Evolutionary conservation across 208 protist genomes (phyloP), one percentile per base, ranked within the genome.

Genomic region (Leishmania arabica): DNA sequence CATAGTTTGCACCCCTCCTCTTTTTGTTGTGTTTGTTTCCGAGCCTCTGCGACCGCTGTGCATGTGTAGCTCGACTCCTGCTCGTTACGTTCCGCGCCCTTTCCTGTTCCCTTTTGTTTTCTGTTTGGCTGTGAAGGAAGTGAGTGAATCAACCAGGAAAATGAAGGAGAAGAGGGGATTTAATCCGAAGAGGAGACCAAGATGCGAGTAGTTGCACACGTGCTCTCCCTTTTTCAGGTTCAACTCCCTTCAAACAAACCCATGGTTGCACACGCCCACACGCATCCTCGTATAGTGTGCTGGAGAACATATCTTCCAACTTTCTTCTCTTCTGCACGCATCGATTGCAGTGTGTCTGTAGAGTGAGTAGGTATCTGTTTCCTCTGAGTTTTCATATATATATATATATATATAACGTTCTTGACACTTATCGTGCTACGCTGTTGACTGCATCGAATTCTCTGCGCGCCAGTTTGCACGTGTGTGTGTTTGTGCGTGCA

Each of bases 391-490:
- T 24, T 47, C 19, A 71, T 15, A 54, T n/a, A 17, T 79, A 45
- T 45, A 45, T 45, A 47, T n/a, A 54, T n/a, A 21, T 79, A 42
- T 60, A n/a, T 21, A 34, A 4, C 7, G 17, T 40, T 79, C 42
- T 45, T 51, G 15, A 58, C 47, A 62, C 69, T 81, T 77, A 78
- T 78, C 72, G 78, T 60, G 70, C 49, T 79, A 42, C 19, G n/a
- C 45, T 64, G 56, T 42, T 81, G 65, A 21, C 65, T 54, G 69
- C 45, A 73, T 73, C 19, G 82, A 86, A 79, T 47, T 77, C 45
- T 60, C 24, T 45, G 70, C 56, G 83, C 66, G 40, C 47, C 49
- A 76, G 19, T 83, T 34, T 72, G 53, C 31, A 45, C 40, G 71
- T 27, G 60, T 24, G 75, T 42, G 34, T 69, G 37, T 13, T 3